Evolutionary conservation across 2,329 filamentous ascomycete species (phyloP).

Genomic region (Diaporthe citriasiana): DNA sequence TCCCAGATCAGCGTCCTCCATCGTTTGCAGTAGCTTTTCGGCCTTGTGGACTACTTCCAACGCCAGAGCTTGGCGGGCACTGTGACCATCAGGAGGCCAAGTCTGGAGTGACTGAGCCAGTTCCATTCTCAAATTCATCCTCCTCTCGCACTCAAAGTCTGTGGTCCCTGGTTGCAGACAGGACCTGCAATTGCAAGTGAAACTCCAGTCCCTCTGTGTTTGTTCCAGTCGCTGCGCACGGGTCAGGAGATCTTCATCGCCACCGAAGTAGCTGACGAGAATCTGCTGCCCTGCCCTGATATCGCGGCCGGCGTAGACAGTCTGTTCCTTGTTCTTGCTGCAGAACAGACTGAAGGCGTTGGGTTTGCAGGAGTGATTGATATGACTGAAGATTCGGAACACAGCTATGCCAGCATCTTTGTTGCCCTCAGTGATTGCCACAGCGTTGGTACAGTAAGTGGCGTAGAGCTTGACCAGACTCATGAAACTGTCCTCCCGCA

Average conservation of each 20-base stretch:
- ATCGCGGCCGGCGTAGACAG: constrained; percentile 46
- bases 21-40: not conserved
- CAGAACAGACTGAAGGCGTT: constrained; percentile 49
- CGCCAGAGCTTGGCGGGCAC: not conserved
- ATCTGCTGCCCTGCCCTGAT: constrained; percentile 48
- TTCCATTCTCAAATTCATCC: not conserved
- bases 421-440: not conserved
- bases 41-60: not conserved
- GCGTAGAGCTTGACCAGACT: not conserved
- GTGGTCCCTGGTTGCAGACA: not conserved
- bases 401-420: constrained; percentile 9
- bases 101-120: not conserved
- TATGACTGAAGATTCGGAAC: constrained; percentile 33
- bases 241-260: not conserved
- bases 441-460: constrained; percentile 17
- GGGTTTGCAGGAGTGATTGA: constrained; percentile 50
- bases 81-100: too few species aligned
- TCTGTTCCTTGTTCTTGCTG: constrained; percentile 42
- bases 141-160: not conserved
- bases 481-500: not conserved
- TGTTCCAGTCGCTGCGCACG: not conserved
- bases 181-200: not conserved
- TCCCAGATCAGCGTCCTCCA: constrained; percentile 1
- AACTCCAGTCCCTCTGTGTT: constrained; percentile 1
- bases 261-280: constrained; percentile 45